A percentile compares a stretch with the other conserved stretches of the same genome.
Conservation (phyloP, 441 rosid species). For the Populus hybrid region DNA sequence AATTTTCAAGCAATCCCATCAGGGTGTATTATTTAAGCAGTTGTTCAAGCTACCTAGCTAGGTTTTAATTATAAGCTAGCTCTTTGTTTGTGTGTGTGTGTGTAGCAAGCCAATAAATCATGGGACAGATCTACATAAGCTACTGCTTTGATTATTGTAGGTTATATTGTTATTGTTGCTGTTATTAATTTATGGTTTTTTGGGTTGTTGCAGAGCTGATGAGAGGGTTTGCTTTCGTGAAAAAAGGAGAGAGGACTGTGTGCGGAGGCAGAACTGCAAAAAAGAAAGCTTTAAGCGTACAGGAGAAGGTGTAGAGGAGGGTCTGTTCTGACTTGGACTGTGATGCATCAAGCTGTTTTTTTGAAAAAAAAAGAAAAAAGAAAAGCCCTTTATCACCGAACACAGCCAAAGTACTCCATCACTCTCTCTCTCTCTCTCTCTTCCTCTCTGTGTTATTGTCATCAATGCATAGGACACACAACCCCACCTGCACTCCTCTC, state of each 20-base stretch:
- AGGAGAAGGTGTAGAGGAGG: not conserved
- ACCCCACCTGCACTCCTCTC: conserved; percentile 40
- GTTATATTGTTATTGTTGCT: no score
- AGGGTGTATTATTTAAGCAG: no score
- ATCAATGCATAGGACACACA: conserved; percentile 68
- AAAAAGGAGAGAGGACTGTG: conserved; percentile 5
- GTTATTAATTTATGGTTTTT: not conserved
- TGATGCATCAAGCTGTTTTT: conserved; percentile 55
- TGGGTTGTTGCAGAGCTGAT: conserved; percentile 39
- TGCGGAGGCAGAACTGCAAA: conserved; percentile 18
- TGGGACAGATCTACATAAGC: no score
- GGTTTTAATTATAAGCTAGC: no score
- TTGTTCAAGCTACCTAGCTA: no score
- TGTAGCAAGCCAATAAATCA: no score
- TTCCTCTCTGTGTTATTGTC: conserved; percentile 36
- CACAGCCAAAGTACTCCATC: conserved; percentile 29
- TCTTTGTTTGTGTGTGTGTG: not conserved
- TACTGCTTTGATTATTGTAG: no score
- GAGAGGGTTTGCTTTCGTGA: conserved; percentile 54
- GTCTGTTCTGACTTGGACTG: conserved; percentile 74
- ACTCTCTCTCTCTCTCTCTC: not conserved
- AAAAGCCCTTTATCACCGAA: conserved; percentile 22
- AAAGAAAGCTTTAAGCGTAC: conserved; percentile 29
- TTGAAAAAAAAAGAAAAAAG: conserved; percentile 23
- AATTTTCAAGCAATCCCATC: conserved; percentile 16